Percentiles rank a stretch among this genome's conserved stretches.
These are phyloP conservation scores for Neurospora sp. DNA, from an alignment of 495 filamentous ascomycete species.

Conservation along the genomic window DNA sequence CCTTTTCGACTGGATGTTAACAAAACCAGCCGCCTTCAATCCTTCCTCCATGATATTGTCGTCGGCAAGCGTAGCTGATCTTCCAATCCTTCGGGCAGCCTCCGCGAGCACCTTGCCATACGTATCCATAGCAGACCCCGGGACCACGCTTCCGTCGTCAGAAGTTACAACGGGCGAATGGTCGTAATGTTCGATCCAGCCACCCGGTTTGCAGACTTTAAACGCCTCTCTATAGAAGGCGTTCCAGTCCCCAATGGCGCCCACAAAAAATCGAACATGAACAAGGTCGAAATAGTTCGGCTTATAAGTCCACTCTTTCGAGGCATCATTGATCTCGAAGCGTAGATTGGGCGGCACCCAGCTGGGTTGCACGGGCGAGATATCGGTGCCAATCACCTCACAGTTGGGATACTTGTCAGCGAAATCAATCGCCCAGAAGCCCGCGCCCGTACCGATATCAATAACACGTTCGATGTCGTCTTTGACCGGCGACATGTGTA, in stretches of 20 bases:
- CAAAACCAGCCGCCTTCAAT: constrained; percentile 29
- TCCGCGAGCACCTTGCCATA: constrained; percentile 12
- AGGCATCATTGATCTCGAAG: constrained; percentile 37
- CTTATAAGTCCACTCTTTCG: constrained; percentile 34
- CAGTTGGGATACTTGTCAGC: constrained; percentile 30
- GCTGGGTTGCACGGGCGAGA: constrained; percentile 31
- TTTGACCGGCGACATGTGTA: neutral
- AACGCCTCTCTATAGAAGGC: constrained; percentile 27
- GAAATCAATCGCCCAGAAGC: constrained; percentile 38
- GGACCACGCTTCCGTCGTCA: constrained; percentile 11
- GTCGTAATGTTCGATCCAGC: constrained; percentile 17
- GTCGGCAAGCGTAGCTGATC: constrained; percentile 11
- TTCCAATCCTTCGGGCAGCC: constrained; percentile 7
- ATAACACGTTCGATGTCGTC: constrained; percentile 12
- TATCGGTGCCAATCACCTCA: constrained; percentile 23
- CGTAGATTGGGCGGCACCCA: constrained; percentile 30
- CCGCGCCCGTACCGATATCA: constrained; percentile 46
- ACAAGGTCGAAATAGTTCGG: constrained; percentile 48
- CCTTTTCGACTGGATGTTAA: constrained; percentile 3
- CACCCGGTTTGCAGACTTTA: constrained; percentile 13
- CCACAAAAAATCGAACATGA: constrained; percentile 43
- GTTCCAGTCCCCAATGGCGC: constrained; percentile 43
- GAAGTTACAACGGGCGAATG: constrained; percentile 11
- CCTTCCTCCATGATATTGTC: constrained; percentile 19
- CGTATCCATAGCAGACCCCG: constrained; percentile 6